Conservation (phyloP, 352 stramenopile species). For the Paralagenidium karlingii region DNA sequence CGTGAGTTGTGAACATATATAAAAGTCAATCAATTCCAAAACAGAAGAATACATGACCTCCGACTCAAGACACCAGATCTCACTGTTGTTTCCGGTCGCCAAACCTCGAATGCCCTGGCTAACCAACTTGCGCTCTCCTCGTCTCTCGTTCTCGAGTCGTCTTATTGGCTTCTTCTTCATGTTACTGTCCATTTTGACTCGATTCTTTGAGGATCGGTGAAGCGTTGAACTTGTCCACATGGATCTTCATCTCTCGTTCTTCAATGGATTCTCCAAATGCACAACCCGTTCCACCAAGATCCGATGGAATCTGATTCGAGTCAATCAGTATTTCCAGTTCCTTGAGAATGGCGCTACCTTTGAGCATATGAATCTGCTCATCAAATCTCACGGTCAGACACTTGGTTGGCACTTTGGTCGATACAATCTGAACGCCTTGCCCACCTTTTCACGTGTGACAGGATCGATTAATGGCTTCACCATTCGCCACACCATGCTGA, state of each 20-base stretch:
- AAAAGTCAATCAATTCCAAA: conserved; percentile 11
- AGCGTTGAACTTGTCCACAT: conserved; percentile 75
- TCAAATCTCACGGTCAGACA: conserved; percentile 4
- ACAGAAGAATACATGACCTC: conserved; percentile 2
- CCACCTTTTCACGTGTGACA: conserved; percentile 90
- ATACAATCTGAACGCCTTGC: conserved; percentile 7
- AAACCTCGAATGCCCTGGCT: too few species aligned
- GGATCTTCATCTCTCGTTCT: conserved; percentile 39
- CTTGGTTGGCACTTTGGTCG: conserved; percentile 1
- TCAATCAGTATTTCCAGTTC: conserved; percentile 66
- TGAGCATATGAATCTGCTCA: conserved; percentile 65
- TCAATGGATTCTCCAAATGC: conserved; percentile 55
- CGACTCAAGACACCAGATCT: background rate
- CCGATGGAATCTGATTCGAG: conserved; percentile 45
- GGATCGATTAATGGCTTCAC: conserved; percentile 89
- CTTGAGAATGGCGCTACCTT: conserved; percentile 59
- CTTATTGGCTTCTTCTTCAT: too few species aligned
- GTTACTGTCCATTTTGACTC: too few species aligned
- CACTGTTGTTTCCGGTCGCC: background rate
- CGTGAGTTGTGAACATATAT: conserved; percentile 6
- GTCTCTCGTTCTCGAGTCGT: too few species aligned
- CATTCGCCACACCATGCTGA: conserved; percentile 90
- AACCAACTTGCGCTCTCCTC: too few species aligned
- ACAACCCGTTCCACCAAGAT: conserved; percentile 48
- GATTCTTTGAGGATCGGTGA: too few species aligned